phyloP scores from a whole-genome alignment of 1,284 basidiomycete species.

The Chalciporus piperatoides region DNA sequence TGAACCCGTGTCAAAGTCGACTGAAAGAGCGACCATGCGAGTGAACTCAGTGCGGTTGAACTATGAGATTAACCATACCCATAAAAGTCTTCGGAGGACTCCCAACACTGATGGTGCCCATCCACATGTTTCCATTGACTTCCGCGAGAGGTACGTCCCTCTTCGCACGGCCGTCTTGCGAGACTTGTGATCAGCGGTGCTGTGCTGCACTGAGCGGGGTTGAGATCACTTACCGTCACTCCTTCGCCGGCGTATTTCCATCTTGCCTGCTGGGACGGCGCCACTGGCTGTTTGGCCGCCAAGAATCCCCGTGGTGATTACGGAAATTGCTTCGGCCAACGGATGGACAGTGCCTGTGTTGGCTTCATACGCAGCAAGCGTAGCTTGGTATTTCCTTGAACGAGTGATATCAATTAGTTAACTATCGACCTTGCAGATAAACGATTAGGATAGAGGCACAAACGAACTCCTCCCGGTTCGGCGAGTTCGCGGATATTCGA shows the following conservation, averaged over 20 bases:
- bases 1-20: slow-evolving; percentile 44
- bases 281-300: neutral
- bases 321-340: slow-evolving; percentile 18
- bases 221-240: neutral
- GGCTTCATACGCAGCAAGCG: slow-evolving; percentile 35
- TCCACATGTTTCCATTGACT: slow-evolving; percentile 33
- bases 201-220: neutral
- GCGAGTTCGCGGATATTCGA: neutral
- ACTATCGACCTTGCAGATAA: neutral
- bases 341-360: slow-evolving; percentile 42
- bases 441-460: slow-evolving; percentile 14
- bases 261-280: neutral
- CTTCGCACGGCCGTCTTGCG: slow-evolving; percentile 5
- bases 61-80: slow-evolving; percentile 18
- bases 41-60: neutral
- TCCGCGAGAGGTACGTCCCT: slow-evolving; percentile 31
- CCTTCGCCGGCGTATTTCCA: slow-evolving; percentile 12
- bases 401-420: neutral
- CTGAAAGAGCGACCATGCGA: slow-evolving; percentile 21
- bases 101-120: slow-evolving; percentile 41
- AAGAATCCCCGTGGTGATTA: neutral
- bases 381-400: slow-evolving; percentile 37
- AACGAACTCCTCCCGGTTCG: neutral
- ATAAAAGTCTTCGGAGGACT: slow-evolving; percentile 37
- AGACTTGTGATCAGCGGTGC: neutral